phyloP scores from a whole-genome alignment of 2,329 filamentous ascomycete genomes.

The Botrytis hyacinthi region DNA sequence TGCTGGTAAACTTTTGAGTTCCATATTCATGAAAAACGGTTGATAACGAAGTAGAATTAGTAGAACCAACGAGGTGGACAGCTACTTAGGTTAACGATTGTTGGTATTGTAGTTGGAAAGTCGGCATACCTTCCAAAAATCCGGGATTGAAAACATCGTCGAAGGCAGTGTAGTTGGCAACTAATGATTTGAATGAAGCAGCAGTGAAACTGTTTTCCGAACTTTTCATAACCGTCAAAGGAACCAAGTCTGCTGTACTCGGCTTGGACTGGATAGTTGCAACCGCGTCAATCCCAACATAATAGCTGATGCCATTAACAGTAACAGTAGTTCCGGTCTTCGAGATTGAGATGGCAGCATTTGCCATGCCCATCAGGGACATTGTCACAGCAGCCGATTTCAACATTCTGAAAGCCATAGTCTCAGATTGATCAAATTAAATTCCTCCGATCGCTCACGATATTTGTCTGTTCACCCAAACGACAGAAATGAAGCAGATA shows the following conservation, averaged over 20 bases:
- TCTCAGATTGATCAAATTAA: neutral
- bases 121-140: conserved; percentile 31
- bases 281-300: conserved; percentile 31
- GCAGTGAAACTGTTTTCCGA: conserved; percentile 26
- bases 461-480: neutral
- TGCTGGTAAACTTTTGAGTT: conserved; percentile 28
- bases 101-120: too few species aligned
- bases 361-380: conserved; percentile 13
- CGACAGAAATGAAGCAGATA: neutral
- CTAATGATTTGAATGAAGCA: conserved; percentile 25
- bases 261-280: conserved; percentile 28
- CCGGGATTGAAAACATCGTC: conserved; percentile 36
- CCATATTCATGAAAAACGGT: conserved; percentile 27
- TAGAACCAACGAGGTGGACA: conserved; percentile 16
- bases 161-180: conserved; percentile 28
- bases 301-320: conserved; percentile 40
- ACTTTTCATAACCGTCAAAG: conserved; percentile 33
- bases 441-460: neutral
- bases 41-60: conserved; percentile 21
- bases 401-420: conserved; percentile 17
- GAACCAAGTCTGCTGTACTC: conserved; percentile 30
- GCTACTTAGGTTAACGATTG: conserved; percentile 8
- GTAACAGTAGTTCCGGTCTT: conserved; percentile 17
- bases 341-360: conserved; percentile 19
- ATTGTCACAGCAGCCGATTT: conserved; percentile 4